Evolutionary conservation across 768 basidiomycete species (phyloP).

Genomic region (Lentinula lateritia): DNA sequence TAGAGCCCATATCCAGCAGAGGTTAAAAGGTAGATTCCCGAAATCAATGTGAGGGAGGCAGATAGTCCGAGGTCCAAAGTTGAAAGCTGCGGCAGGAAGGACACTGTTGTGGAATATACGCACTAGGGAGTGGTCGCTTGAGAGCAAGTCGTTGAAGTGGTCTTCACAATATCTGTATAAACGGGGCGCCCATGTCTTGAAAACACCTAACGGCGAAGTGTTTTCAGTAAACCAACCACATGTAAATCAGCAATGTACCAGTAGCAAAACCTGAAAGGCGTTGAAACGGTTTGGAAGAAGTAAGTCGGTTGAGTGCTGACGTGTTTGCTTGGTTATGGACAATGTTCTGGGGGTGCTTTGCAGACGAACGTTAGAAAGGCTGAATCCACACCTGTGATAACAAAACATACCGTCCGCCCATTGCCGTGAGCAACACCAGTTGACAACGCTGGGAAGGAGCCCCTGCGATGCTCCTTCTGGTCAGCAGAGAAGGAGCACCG

Average conservation of each 20-base stretch:
- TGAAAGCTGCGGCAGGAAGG: not conserved
- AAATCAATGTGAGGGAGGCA: constrained; percentile 9
- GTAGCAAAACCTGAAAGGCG: not conserved
- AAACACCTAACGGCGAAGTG: not conserved
- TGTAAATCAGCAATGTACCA: not conserved
- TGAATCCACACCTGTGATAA: not conserved
- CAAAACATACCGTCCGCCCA: not conserved
- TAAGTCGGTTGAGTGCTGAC: not conserved
- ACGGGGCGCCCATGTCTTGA: not conserved
- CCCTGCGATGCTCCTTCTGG: not conserved
- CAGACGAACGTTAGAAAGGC: not conserved
- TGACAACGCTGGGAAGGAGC: not conserved
- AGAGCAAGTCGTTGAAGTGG: not conserved
- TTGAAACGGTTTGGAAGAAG: not conserved
- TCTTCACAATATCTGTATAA: not conserved
- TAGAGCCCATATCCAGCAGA: constrained; percentile 11
- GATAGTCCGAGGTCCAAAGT: not conserved
- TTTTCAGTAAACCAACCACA: not conserved
- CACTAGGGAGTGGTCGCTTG: not conserved
- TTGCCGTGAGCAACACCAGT: not conserved
- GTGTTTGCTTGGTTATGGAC: not conserved
- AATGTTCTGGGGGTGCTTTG: not conserved
- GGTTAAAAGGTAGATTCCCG: constrained; percentile 7
- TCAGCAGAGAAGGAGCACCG: not conserved
- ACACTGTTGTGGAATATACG: not conserved